These are phyloP conservation scores for Penicillium expansum DNA, from an alignment of 2,329 filamentous ascomycete species.

Conservation along the genomic window DNA sequence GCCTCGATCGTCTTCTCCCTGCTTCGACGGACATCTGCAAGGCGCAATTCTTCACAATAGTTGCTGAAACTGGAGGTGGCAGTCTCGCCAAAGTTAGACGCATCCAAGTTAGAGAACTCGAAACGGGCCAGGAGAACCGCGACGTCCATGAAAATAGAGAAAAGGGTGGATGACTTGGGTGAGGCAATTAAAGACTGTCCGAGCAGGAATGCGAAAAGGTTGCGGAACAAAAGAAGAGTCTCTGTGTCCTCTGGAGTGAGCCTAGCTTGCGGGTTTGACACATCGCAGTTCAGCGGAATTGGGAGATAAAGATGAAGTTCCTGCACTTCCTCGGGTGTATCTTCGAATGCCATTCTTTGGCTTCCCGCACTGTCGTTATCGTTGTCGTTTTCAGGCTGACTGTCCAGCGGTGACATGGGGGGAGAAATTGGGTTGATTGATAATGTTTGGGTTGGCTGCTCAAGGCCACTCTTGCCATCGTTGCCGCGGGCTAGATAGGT, in stretches of 20 bases:
- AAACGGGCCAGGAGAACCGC: slow-evolving; percentile 56
- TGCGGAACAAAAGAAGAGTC: slow-evolving; percentile 58
- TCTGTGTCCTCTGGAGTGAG: slow-evolving; percentile 53
- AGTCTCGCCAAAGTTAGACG: slow-evolving; percentile 62
- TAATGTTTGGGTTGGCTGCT: slow-evolving; percentile 30
- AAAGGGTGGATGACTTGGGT: slow-evolving; percentile 53
- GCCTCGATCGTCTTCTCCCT: slow-evolving; percentile 87
- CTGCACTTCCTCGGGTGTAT: slow-evolving; percentile 42
- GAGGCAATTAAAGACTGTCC: slow-evolving; percentile 62
- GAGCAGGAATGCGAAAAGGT: slow-evolving; percentile 63
- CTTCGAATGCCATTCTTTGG: slow-evolving; percentile 49
- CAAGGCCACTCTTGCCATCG: slow-evolving; percentile 44
- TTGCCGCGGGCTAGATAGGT: slow-evolving; percentile 55
- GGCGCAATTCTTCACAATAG: slow-evolving; percentile 71
- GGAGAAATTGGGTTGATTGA: slow-evolving; percentile 34
- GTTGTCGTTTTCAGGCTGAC: slow-evolving; percentile 28
- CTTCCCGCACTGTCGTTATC: slow-evolving; percentile 48
- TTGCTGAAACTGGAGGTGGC: slow-evolving; percentile 50
- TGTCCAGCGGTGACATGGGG: slow-evolving; percentile 33
- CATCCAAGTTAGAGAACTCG: slow-evolving; percentile 61
- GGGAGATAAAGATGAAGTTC: slow-evolving; percentile 58
- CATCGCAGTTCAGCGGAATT: slow-evolving; percentile 54
- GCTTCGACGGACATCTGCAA: slow-evolving; percentile 78
- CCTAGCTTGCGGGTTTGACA: slow-evolving; percentile 34
- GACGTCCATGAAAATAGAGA: slow-evolving; percentile 61